A percentile compares a stretch with the other conserved stretches of the same genome.
These are phyloP conservation scores for Climacium dendroides DNA, from an alignment of 225 moss, liverwort and hornwort species.

Conservation along the genomic window DNA sequence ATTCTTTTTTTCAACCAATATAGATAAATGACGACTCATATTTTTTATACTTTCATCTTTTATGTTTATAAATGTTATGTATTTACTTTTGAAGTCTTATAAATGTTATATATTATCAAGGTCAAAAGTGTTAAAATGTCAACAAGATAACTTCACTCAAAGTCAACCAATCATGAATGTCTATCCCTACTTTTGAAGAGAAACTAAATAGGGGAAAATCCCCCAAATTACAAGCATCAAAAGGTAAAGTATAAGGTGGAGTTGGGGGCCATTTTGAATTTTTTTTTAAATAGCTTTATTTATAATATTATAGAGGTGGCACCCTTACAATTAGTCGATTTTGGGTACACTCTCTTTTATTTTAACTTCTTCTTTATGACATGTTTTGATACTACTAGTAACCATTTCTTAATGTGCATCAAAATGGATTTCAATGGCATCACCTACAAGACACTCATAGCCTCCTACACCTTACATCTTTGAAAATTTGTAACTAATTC, in stretches of 20 bases:
- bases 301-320: fast-evolving
- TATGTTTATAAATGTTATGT: no score
- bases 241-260: not conserved
- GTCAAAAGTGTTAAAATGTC: not conserved
- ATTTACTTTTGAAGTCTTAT: not conserved
- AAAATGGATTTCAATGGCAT: not conserved
- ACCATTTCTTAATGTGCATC: not conserved
- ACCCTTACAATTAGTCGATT: fast-evolving
- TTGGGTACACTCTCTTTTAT: not conserved
- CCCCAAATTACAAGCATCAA: fast-evolving
- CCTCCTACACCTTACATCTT: not conserved
- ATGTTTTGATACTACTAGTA: not conserved
- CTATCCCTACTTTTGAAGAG: fast-evolving
- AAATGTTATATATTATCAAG: not conserved
- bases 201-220: fast-evolving
- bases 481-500: not conserved
- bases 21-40: not conserved
- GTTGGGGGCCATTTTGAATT: not conserved
- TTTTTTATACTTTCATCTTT: not conserved
- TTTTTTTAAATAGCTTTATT: no score
- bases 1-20: not conserved
- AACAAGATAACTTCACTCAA: not conserved
- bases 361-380: not conserved
- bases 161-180: not conserved
- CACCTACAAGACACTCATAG: no score